Percentiles rank a stretch among this genome's conserved stretches.
phyloP scores from a whole-genome alignment of 1,284 basidiomycete genomes.

The Sphaerobolus stellatus region DNA sequence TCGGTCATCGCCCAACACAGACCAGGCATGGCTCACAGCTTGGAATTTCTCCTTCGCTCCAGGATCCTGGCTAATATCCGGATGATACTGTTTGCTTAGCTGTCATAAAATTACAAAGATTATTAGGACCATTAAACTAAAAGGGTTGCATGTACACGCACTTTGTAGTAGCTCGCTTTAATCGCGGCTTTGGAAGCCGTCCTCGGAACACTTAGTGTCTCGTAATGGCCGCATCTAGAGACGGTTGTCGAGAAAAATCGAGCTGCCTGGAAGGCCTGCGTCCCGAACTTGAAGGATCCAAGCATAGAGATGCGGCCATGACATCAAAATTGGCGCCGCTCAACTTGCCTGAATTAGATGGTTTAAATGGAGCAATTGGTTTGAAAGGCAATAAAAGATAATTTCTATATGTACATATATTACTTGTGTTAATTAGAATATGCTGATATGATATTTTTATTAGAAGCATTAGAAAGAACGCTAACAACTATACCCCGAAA shows the following conservation, averaged over 20 bases:
- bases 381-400: no score
- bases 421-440: no score
- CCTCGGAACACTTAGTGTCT: slow-evolving; percentile 40
- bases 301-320: no score
- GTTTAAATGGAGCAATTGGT: no score
- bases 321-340: no score
- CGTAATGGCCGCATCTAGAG: slow-evolving; percentile 35
- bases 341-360: no score
- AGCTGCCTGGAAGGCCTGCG: not conserved
- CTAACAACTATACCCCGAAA: no score
- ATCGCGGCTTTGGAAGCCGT: slow-evolving; percentile 47
- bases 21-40: slow-evolving; percentile 49
- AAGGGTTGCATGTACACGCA: slow-evolving; percentile 28
- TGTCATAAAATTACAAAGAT: slow-evolving; percentile 18
- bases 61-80: slow-evolving; percentile 44
- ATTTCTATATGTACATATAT: no score
- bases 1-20: slow-evolving; percentile 45
- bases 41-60: slow-evolving; percentile 44
- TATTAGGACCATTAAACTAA: slow-evolving; percentile 8
- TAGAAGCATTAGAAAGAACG: no score
- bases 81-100: slow-evolving; percentile 52
- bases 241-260: slow-evolving; percentile 1
- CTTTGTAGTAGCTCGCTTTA: slow-evolving; percentile 49
- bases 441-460: no score
- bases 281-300: no score